phyloP scores from a whole-genome alignment of 2,329 filamentous ascomycete genomes.

The Zalaria obscura region DNA sequence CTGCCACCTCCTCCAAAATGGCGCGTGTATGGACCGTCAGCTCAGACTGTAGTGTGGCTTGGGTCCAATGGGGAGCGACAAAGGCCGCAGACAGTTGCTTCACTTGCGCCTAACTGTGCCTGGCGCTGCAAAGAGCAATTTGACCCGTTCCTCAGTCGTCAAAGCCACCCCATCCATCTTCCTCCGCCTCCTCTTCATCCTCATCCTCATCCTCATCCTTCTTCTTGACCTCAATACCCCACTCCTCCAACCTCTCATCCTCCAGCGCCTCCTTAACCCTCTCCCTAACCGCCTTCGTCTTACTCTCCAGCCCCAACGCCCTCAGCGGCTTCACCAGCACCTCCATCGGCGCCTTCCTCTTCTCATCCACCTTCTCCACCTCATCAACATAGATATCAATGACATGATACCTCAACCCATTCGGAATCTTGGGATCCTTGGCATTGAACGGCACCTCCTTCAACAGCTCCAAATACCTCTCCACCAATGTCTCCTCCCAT shows the following conservation, averaged over 20 bases:
- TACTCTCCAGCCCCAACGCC: constrained; percentile 40
- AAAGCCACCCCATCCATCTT: constrained; percentile 54
- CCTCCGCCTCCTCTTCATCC: constrained; percentile 16
- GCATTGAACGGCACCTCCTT: constrained; percentile 30
- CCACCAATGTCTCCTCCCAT: constrained; percentile 23
- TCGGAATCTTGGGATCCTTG: constrained; percentile 48
- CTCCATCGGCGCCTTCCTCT: constrained; percentile 28
- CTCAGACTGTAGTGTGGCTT: no score
- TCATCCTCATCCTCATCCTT: constrained; percentile 24
- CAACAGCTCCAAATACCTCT: constrained; percentile 33
- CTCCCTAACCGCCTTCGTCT: constrained; percentile 57
- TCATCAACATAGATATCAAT: constrained; percentile 90
- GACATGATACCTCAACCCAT: constrained; percentile 75
- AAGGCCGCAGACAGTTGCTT: no score
- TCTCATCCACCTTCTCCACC: constrained; percentile 53
- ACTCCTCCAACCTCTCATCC: constrained; percentile 61
- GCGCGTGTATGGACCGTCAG: no score
- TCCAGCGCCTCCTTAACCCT: constrained; percentile 55
- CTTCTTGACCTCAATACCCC: constrained; percentile 26
- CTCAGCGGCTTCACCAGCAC: constrained; percentile 41
- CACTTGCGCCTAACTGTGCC: no score
- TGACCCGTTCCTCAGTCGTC: constrained; percentile 38
- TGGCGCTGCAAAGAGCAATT: no score
- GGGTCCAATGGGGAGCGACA: no score
- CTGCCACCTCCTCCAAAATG: no score